Percentiles rank a stretch among this genome's conserved stretches.
Evolutionary conservation across 331 rosid species (phyloP).

Genomic region (Phaseolus coccineus): DNA sequence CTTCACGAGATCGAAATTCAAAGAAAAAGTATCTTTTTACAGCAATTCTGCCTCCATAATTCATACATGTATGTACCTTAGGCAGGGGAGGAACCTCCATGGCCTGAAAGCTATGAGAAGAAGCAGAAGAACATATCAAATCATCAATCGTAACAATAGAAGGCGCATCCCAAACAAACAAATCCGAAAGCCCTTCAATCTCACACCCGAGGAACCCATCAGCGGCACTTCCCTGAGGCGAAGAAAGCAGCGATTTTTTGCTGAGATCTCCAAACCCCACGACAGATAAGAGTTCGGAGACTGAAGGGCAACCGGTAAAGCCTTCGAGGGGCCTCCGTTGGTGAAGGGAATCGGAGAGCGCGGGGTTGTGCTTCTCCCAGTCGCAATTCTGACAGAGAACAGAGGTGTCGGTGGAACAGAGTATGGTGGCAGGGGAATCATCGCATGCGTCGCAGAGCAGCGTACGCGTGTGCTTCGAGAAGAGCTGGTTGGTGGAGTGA

Average conservation of each 20-base stretch:
- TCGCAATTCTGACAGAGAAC: constrained; percentile 90
- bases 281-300: constrained; percentile 58
- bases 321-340: constrained; percentile 79
- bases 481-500: constrained; percentile 84
- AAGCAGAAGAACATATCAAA: constrained; percentile 63
- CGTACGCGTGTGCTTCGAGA: constrained; percentile 79
- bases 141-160: constrained; percentile 69
- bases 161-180: constrained; percentile 77
- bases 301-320: constrained; percentile 74
- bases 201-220: constrained; percentile 49
- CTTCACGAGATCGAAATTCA: not conserved
- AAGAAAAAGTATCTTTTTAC: not conserved
- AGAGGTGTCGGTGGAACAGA: constrained; percentile 75
- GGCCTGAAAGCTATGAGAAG: constrained; percentile 67
- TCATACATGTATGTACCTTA: constrained; percentile 54
- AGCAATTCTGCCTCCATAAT: not conserved
- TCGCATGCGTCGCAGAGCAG: constrained; percentile 79
- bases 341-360: constrained; percentile 53
- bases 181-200: constrained; percentile 59
- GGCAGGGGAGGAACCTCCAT: constrained; percentile 86
- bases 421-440: constrained; percentile 75
- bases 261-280: constrained; percentile 67
- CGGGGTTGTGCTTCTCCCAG: constrained; percentile 72
- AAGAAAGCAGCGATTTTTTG: constrained; percentile 61
- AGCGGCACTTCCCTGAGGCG: constrained; percentile 32